Evolutionary conservation across 441 rosid genomes (phyloP), one percentile per base, ranked within the genome.

Genomic region (Geranium incanum): DNA sequence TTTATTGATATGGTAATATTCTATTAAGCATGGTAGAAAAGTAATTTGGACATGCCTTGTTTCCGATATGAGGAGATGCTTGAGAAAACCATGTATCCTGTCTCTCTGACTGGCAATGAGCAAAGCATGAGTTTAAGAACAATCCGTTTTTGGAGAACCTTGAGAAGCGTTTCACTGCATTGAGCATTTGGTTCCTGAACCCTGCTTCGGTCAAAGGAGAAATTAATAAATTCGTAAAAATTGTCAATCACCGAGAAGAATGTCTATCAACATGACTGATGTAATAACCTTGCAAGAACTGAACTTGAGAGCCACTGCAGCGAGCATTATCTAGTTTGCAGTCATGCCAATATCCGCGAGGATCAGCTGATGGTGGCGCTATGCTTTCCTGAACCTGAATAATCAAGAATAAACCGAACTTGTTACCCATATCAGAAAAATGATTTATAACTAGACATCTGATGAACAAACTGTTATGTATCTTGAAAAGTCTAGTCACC

Each of bases 311-410:
- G 13, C 86, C 72, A 18, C 90, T 76, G 69, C 98, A 93, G 79
- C 81, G 87, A 4, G 81, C 88, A 72, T 88, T 86, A 81, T 95
- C 84, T 70, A 89, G 79, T 73, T 90, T 85, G 81, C 99, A 93
- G 33, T 84, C 83, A 23, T 78, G 87, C 99, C 99, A 95, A 70
- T 79, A 83, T 43, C 98, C 98, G 64, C 84, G 84, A 19, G 97
- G 97, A 84, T 95, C 99, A 0, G 99, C 97, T 1, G 94, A 71
- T 45, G 86, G 84, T 68, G 99, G 98, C 80, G 98, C 66, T 62
- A 62, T 62, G 66, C 66, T 62, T 62, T 62, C 66, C 36, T 62
- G 66, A 62, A 62, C n/a, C 66, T 62, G 33, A 62, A 7, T 21
- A 62, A 62, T 62, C 6, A 9, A 62, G 9, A 60, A 1, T 11